Percentiles rank a stretch among this genome's conserved stretches.
Conservation (phyloP, 805 yeast genomes). For the Candida fluviatilis region DNA sequence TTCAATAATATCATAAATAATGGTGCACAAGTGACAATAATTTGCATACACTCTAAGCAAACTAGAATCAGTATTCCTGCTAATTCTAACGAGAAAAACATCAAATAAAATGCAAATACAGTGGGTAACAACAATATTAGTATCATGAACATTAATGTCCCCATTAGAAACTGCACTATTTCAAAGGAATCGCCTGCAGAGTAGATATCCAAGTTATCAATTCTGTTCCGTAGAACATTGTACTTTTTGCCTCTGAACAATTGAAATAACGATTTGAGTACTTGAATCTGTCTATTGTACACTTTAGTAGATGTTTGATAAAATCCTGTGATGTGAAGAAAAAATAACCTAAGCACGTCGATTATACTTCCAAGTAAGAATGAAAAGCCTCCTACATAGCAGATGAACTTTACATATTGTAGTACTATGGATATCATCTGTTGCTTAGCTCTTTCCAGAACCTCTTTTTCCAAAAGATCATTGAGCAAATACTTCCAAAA, state of each 20-base stretch:
- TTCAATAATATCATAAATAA: slow-evolving; percentile 76
- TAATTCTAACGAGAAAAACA: slow-evolving; percentile 62
- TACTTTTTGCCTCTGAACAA: slow-evolving; percentile 86
- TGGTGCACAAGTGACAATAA: slow-evolving; percentile 79
- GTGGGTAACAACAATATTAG: slow-evolving; percentile 81
- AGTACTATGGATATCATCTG: not conserved
- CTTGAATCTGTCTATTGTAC: slow-evolving; percentile 68
- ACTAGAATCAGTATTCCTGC: slow-evolving; percentile 46
- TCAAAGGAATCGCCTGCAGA: slow-evolving; percentile 48
- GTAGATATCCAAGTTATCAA: slow-evolving; percentile 65
- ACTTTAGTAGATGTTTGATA: slow-evolving; percentile 76
- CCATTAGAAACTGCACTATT: slow-evolving; percentile 80
- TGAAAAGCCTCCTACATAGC: slow-evolving; percentile 57
- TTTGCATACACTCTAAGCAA: slow-evolving; percentile 53
- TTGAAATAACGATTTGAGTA: slow-evolving; percentile 70
- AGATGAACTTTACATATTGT: slow-evolving; percentile 14
- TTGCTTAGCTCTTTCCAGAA: not conserved
- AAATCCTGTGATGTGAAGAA: slow-evolving; percentile 72
- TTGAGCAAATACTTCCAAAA: slow-evolving; percentile 45
- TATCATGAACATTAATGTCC: slow-evolving; percentile 83
- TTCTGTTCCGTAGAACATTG: slow-evolving; percentile 77
- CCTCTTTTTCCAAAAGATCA: slow-evolving; percentile 5
- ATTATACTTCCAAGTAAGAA: slow-evolving; percentile 61
- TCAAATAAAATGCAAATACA: slow-evolving; percentile 73
- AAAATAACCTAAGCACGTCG: slow-evolving; percentile 59